Evolutionary conservation across 2,329 filamentous ascomycete genomes (phyloP).

Genomic region (Laburnicola sp.): DNA sequence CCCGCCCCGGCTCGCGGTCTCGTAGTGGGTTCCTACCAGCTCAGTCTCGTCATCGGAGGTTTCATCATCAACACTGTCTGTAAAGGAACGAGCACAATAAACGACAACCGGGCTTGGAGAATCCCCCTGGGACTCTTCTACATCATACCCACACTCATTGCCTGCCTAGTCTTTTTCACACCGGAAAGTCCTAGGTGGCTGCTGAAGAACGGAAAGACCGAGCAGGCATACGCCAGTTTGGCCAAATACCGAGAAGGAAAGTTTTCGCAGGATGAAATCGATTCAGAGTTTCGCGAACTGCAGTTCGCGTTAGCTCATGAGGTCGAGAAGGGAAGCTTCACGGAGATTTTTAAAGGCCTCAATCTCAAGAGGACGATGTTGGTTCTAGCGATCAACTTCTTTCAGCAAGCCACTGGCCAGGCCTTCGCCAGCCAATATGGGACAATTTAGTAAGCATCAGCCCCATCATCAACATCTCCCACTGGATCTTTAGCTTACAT

Average conservation of each 20-base stretch:
- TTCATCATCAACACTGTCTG: conserved; percentile 8
- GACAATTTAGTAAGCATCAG: conserved; percentile 21
- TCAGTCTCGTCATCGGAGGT: conserved; percentile 4
- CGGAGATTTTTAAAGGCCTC: conserved; percentile 8
- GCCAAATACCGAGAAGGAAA: conserved; percentile 8
- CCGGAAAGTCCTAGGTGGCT: conserved; percentile 23
- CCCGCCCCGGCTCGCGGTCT: conserved; percentile 15
- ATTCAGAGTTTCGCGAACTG: conserved; percentile 10
- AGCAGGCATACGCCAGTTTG: conserved; percentile 45
- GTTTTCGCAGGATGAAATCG: conserved; percentile 10
- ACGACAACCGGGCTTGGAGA: not conserved
- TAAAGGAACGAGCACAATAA: conserved; percentile 6
- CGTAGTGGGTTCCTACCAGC: conserved; percentile 12
- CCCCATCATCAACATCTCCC: conserved; percentile 16
- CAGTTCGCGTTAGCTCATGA: conserved; percentile 9
- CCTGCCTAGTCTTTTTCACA: conserved; percentile 31
- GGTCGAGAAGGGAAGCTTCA: conserved; percentile 17
- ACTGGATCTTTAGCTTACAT: conserved; percentile 3
- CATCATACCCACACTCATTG: conserved; percentile 8
- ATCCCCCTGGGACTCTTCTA: conserved; percentile 11
- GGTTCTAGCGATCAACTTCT: conserved; percentile 12
- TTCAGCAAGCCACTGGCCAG: conserved; percentile 21
- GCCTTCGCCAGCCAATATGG: conserved; percentile 21
- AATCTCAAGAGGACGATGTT: conserved; percentile 14
- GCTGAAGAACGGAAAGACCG: conserved; percentile 31